Conservation (phyloP, 2,329 filamentous ascomycete genomes). For the Ophiostoma tasmaniense region DNA sequence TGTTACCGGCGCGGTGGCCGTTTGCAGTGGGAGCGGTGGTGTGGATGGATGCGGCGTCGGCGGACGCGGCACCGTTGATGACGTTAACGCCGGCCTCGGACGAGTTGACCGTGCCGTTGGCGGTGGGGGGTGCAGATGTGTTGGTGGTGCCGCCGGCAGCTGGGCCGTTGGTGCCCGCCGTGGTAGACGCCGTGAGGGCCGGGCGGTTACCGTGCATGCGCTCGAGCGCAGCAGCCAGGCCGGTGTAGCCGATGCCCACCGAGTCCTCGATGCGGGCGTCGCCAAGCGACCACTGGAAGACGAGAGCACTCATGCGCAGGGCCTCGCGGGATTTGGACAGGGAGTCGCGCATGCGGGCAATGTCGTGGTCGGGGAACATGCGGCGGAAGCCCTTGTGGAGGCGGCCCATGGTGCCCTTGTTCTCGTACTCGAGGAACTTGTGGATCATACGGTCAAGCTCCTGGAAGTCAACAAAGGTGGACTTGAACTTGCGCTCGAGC, state of each 20-base stretch:
- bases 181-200: slow-evolving; percentile 17
- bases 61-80: not conserved
- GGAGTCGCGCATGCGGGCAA: slow-evolving; percentile 50
- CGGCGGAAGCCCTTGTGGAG: slow-evolving; percentile 54
- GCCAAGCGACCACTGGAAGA: slow-evolving; percentile 58
- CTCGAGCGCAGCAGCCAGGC: slow-evolving; percentile 56
- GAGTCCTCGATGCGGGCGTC: slow-evolving; percentile 49
- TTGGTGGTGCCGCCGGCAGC: not conserved
- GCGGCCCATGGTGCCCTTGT: slow-evolving; percentile 51
- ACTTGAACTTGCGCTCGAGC: slow-evolving; percentile 54
- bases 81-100: not conserved
- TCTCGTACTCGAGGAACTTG: slow-evolving; percentile 54
- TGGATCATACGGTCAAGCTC: slow-evolving; percentile 54
- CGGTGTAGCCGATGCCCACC: slow-evolving; percentile 58
- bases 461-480: slow-evolving; percentile 53
- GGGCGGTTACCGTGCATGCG: slow-evolving; percentile 33
- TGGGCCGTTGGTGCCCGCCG: not conserved
- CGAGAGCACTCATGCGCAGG: slow-evolving; percentile 53
- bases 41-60: not conserved
- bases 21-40: not conserved
- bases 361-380: slow-evolving; percentile 54
- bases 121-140: not conserved
- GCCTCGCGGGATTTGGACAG: slow-evolving; percentile 52
- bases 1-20: not conserved
- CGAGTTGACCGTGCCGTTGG: slow-evolving; percentile 9